These are phyloP conservation scores for Nosema granulosis DNA, from an alignment of 371 early-diverging fungal genomes.

Conservation along the genomic window DNA sequence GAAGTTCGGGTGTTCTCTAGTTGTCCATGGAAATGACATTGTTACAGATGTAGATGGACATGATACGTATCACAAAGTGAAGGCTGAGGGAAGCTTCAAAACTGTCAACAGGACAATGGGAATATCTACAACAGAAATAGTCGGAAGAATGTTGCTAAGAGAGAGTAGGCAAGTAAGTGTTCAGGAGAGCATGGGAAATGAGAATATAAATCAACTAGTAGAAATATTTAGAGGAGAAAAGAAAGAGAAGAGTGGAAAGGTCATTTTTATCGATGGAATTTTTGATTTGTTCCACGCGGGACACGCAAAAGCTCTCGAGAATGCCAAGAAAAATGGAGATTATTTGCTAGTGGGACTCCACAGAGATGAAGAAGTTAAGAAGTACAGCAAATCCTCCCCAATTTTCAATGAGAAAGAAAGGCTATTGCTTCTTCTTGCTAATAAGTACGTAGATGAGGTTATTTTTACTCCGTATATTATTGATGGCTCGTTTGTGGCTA, in stretches of 20 bases:
- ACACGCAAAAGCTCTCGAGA: slow-evolving; percentile 81
- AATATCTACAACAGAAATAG: slow-evolving; percentile 85
- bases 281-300: slow-evolving; percentile 92
- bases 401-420: slow-evolving; percentile 34
- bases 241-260: slow-evolving; percentile 50
- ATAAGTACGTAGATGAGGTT: slow-evolving; percentile 49
- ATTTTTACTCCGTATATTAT: slow-evolving; percentile 31
- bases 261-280: slow-evolving; percentile 86
- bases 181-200: neutral
- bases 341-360: slow-evolving; percentile 85
- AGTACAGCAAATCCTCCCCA: slow-evolving; percentile 9
- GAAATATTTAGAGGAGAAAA: slow-evolving; percentile 14
- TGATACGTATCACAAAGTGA: slow-evolving; percentile 84
- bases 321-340: slow-evolving; percentile 76
- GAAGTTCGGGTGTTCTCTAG: slow-evolving; percentile 77
- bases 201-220: slow-evolving; percentile 23
- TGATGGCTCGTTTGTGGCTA: slow-evolving; percentile 13
- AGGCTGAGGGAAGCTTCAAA: slow-evolving; percentile 68
- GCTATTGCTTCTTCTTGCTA: slow-evolving; percentile 32
- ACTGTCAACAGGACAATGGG: slow-evolving; percentile 86
- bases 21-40: slow-evolving; percentile 88
- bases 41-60: slow-evolving; percentile 83
- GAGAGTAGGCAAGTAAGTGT: slow-evolving; percentile 7
- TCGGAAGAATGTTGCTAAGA: slow-evolving; percentile 80
- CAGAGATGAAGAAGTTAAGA: slow-evolving; percentile 71